phyloP scores from a whole-genome alignment of 2,329 filamentous ascomycete genomes.

The Ophiocordyceps camponoti-rufipedis region DNA sequence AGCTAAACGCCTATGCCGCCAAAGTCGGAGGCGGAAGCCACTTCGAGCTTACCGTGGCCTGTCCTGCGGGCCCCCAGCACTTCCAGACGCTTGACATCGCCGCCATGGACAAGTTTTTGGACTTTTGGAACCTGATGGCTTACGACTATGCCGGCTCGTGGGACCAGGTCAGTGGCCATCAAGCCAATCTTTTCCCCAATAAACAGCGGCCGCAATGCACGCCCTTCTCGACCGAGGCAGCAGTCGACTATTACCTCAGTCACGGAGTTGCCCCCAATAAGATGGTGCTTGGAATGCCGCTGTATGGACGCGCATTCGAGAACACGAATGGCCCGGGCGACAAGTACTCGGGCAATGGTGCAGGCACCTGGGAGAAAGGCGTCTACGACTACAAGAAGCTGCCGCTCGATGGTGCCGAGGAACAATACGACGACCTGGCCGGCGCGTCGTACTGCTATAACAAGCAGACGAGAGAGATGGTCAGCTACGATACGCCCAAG shows the following conservation, averaged over 20 bases:
- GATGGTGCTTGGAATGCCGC: conserved; percentile 76
- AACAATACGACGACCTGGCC: conserved; percentile 42
- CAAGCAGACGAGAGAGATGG: conserved; percentile 39
- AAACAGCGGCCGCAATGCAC: conserved; percentile 41
- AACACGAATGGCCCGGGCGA: conserved; percentile 58
- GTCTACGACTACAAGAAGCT: conserved; percentile 81
- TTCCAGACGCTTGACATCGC: conserved; percentile 42
- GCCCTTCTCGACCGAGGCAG: conserved; percentile 57
- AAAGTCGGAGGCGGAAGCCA: conserved; percentile 25
- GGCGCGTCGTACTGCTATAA: conserved; percentile 69
- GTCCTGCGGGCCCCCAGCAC: conserved; percentile 43
- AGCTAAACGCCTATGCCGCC: conserved; percentile 37
- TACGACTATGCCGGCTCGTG: conserved; percentile 80
- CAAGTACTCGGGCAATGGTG: conserved; percentile 52
- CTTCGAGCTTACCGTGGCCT: conserved; percentile 48
- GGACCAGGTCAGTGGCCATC: conserved; percentile 55
- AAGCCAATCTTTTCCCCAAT: conserved; percentile 58
- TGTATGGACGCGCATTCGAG: conserved; percentile 77
- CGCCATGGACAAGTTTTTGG: conserved; percentile 46
- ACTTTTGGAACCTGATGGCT: conserved; percentile 73
- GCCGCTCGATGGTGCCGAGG: conserved; percentile 47
- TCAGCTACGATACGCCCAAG: conserved; percentile 59
- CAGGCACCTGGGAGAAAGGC: conserved; percentile 69
- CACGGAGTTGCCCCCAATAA: conserved; percentile 50
- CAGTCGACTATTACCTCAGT: conserved; percentile 50